Evolutionary conservation across 2,329 filamentous ascomycete genomes (phyloP), one percentile per base, ranked within the genome.

Genomic region (Diplodia sapinea): DNA sequence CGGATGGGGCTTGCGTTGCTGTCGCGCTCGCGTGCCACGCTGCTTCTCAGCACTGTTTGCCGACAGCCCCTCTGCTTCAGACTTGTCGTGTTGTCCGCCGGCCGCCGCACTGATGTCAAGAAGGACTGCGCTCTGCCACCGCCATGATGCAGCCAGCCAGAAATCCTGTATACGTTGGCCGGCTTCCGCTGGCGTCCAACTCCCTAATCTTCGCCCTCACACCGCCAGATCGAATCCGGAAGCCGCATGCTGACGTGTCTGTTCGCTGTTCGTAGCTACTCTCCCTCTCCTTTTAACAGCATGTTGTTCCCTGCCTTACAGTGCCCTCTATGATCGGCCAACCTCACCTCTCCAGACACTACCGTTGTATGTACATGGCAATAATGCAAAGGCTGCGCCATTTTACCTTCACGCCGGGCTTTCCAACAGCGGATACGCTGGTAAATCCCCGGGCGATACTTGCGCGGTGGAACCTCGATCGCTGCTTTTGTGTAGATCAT

Each of bases 71-170:
- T 55, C 15, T 33, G 26, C 15, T 8, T 33, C 26, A 29, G 29
- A 1, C 29, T 33, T 17, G 6, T 52, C 26, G 12, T 7, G n/a
- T n/a, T 55, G 15, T 36, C n/a, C 31, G 1, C 20, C 29, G 31
- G n/a, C 31, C 52, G 52, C 43, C 52, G 52, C 52, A 57, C 54
- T 57, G 54, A 57, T 33, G 33, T 31, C 33, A 57, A 38, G n/a
- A 20, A 40, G n/a, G n/a, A n/a, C 29, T 55, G 29, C 52, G 13
- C 43, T 20, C 43, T 47, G 43, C 43, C 7, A 33, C 31, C 31
- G 9, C 31, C 31, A 33, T 33, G 4, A 55, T 55, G 29, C 29
- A n/a, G 29, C 7, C 17, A 31, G 26, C 31, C 52, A 29, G 13
- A 33, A 15, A 12, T 26, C 12, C 23, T 31, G 23, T 11, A 15